These are phyloP conservation scores for Coemansia sp. DNA, from an alignment of 192 early-diverging fungal species.

Conservation along the genomic window DNA sequence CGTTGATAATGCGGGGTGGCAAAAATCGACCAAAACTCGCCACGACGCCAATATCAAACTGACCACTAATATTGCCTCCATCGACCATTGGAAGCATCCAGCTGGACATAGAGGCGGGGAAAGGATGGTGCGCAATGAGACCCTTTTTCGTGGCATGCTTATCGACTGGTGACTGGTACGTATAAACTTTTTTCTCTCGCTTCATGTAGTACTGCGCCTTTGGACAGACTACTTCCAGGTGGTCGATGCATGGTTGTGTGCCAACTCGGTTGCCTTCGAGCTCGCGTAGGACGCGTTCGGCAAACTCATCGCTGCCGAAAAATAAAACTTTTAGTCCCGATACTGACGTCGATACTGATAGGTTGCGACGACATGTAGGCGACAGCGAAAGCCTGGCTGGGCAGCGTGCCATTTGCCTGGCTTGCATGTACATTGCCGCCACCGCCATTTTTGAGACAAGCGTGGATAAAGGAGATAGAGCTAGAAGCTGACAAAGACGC, in stretches of 20 bases:
- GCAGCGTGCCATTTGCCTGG: not conserved
- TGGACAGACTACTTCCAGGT: constrained; percentile 28
- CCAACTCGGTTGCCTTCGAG: constrained; percentile 60
- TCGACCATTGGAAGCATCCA: constrained; percentile 22
- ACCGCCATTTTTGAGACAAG: constrained; percentile 1
- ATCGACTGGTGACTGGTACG: constrained; percentile 22
- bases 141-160: constrained; percentile 8
- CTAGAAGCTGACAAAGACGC: not conserved
- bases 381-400: not conserved
- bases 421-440: constrained; percentile 1
- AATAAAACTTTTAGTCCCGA: constrained; percentile 67
- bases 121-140: constrained; percentile 7
- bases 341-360: not conserved
- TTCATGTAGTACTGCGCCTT: constrained; percentile 13
- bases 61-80: not conserved
- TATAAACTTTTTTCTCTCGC: constrained; percentile 13
- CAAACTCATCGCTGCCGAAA: constrained; percentile 90
- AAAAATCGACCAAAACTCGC: constrained; percentile 94
- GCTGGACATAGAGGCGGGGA: not conserved
- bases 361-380: not conserved
- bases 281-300: constrained; percentile 62
- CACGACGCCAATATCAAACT: constrained; percentile 86
- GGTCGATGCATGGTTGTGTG: constrained; percentile 13
- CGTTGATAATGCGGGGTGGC: no score
- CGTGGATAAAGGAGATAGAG: not conserved